phyloP scores from a whole-genome alignment of 768 basidiomycete genomes.

The Piloderma croceum region DNA sequence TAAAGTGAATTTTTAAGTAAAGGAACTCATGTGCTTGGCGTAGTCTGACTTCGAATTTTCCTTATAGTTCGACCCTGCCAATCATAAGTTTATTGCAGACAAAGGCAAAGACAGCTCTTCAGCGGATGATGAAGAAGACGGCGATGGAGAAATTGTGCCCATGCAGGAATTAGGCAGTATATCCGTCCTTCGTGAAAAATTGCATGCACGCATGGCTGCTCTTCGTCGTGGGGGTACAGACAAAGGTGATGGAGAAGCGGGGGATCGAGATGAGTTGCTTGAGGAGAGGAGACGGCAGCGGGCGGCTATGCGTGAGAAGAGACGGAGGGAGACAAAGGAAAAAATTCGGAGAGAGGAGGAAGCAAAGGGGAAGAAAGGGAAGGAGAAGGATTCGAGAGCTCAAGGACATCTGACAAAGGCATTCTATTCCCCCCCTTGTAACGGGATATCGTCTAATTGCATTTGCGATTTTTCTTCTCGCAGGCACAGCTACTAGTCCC shows the following conservation, averaged over 20 bases:
- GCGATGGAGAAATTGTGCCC: slow-evolving; percentile 41
- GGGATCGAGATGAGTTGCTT: slow-evolving; percentile 74
- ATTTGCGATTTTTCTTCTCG: neutral
- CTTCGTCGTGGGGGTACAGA: slow-evolving; percentile 45
- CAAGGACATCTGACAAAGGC: slow-evolving; percentile 54
- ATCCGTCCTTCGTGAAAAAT: slow-evolving; percentile 57
- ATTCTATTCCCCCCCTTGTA: slow-evolving; percentile 11
- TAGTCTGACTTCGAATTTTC: neutral
- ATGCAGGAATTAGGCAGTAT: slow-evolving; percentile 65
- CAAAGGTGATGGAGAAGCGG: slow-evolving; percentile 34
- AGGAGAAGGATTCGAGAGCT: slow-evolving; percentile 37
- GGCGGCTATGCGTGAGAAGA: slow-evolving; percentile 76
- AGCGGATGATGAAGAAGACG: slow-evolving; percentile 28
- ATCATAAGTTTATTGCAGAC: slow-evolving; percentile 67
- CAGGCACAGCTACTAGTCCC: slow-evolving; percentile 73
- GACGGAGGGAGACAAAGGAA: slow-evolving; percentile 83
- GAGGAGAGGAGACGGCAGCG: slow-evolving; percentile 74
- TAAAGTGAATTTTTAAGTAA: slow-evolving; percentile 49
- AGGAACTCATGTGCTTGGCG: neutral
- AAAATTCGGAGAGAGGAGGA: slow-evolving; percentile 68
- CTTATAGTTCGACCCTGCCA: slow-evolving; percentile 83
- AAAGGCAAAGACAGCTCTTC: slow-evolving; percentile 48
- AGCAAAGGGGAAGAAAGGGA: slow-evolving; percentile 42
- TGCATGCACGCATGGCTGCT: slow-evolving; percentile 69
- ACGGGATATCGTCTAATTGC: slow-evolving; percentile 3